phyloP scores from a whole-genome alignment of 2,329 filamentous ascomycete genomes.

The Colletotrichum sp. region DNA sequence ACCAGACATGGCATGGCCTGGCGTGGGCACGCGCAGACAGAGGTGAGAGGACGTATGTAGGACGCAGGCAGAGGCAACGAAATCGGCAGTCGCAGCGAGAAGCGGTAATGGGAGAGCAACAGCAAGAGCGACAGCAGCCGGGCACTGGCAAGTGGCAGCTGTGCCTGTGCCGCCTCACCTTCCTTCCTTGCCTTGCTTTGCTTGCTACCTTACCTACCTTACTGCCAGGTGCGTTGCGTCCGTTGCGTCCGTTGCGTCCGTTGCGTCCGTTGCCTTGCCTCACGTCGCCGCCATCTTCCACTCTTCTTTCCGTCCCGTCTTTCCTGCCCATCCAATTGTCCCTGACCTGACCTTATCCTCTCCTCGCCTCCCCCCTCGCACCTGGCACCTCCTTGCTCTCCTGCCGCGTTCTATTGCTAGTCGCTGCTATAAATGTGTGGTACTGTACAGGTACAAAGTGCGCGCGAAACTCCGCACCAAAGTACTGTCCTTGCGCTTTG shows the following conservation, averaged over 20 bases:
- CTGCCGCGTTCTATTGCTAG: background rate
- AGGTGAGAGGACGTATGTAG: background rate
- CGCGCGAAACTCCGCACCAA: constrained; percentile 35
- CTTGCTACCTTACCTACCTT: background rate
- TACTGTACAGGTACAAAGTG: constrained; percentile 44
- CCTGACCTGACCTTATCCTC: background rate
- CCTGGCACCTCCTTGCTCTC: background rate
- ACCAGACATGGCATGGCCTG: background rate
- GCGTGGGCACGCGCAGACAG: background rate
- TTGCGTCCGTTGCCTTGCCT: background rate
- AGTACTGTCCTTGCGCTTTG: constrained; percentile 40
- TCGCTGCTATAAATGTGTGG: constrained; percentile 28
- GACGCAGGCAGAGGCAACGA: background rate
- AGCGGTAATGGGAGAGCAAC: background rate
- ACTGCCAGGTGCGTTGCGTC: background rate
- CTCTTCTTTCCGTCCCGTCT: background rate
- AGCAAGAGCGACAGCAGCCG: background rate
- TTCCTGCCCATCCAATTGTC: background rate
- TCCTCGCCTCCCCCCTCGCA: background rate
- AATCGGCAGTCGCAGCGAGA: background rate
- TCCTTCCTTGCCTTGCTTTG: background rate
- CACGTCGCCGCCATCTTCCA: background rate
- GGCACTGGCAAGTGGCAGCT: background rate
- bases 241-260: background rate
- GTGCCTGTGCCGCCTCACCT: background rate